Evolutionary conservation across 2,329 filamentous ascomycete genomes (phyloP), one percentile per base, ranked within the genome.

Genomic region (Stagonosporopsis rhizophila): DNA sequence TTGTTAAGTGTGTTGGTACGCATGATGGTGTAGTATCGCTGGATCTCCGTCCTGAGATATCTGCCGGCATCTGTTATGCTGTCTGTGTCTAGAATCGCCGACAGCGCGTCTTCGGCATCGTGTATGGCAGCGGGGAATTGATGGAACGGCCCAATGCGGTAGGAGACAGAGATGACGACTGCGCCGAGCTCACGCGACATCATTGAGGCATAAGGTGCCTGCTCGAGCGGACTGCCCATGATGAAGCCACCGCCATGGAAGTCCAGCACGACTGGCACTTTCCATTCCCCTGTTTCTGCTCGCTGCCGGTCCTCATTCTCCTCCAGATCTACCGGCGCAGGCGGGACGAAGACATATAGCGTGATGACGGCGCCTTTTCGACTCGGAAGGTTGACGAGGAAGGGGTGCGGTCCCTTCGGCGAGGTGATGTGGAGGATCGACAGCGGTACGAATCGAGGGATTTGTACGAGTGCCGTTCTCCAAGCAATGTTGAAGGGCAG

Each of bases 71-170:
- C 66, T 8, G 69, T 71, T 12, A 64, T 56, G 25, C 63, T 64
- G n/a, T 64, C 62, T 0, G 66, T 71, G 35, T 80, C 74, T 25
- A 81, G 65, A 2, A 81, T 73, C 1, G 79, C 78, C 4, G 69
- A 70, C 2, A 81, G 62, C 1, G 79, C 78, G 53, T 81, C 80
- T 48, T 81, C 80, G 9, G 77, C 77, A 56, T 82, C 80, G 56
- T 80, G 75, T 17, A 81, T 75, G 1, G 80, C 80, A 0, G 78
- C 78, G 0, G 80, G 80, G 44, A 80, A 82, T 34, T 79, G 75
- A 52, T 79, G 72, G 52, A 80, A 75, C 0, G 80, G 80, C 4
- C 78, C 80, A 25, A 81, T 78, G 39, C 80, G 76, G 57, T 82
- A 82, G 46, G 81, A 80, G 3, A 81, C 79, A 44, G 75, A 78